Base-by-base conservation (phyloP, 2,329 filamentous ascomycete species). In the Periconia sp. region DNA sequence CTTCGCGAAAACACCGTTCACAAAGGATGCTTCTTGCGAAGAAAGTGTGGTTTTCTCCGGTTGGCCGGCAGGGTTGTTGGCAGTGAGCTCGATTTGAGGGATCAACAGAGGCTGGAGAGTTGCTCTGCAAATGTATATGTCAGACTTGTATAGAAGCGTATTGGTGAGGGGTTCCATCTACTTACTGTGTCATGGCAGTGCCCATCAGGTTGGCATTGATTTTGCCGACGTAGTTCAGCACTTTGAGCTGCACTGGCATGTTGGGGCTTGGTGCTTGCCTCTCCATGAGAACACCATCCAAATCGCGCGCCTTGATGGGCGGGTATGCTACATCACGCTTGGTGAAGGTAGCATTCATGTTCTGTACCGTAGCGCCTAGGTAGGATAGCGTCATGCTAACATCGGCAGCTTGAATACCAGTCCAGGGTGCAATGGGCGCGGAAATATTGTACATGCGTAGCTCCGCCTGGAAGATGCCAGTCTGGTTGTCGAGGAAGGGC, bases 401-500 rank as follows among this genome's bases (percentile, higher is more conserved):
- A 52, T 76, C 73, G 27, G 64, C 65, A 10, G 71, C 68, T 11
- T 63, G 64, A 19, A 81, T 65, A 14, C 74, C 73, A 17, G 61
- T 61, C 76, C 82, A 83, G 15, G 75, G 74, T 18, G 74, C 72
- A 11, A 71, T 79, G 0, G 89, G 80, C 0, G 81, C 73, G 6
- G 85, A 85, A 45, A 92, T 75, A 71, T 87, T 85, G 75, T 86
- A 94, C 55, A 94, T 77, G 50, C 90, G 82, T 47, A 94, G 73
- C 69, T 94, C 90, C 30, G 90, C 89, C 72, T 89, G 83, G 69
- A 94, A 94, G 15, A 85, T 77, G 30, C 90, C 90, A 0, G 83
- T 86, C 5, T 73, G 73, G 62, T 83, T 84, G 74, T 93, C 82
- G 53, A 91, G 81, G 40, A 83, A 84, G 0, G 87, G 86, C 20